These are phyloP conservation scores for Xylaria sp. DNA, from an alignment of 2,329 filamentous ascomycete genomes.

Conservation along the genomic window DNA sequence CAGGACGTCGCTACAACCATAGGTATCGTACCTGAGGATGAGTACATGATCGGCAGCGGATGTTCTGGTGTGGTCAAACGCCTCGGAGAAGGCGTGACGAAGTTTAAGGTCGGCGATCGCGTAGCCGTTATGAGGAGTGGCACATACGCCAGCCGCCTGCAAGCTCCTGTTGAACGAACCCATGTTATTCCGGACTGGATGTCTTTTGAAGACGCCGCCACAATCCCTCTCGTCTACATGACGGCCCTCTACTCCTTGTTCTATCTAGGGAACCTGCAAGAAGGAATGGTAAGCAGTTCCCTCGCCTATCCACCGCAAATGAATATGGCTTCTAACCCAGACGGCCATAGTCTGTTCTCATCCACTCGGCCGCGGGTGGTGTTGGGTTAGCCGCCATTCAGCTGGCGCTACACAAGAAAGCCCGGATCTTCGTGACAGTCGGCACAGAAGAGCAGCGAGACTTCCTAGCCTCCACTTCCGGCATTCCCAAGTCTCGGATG, in stretches of 20 bases:
- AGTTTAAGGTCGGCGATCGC: too few species aligned
- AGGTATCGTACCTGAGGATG: too few species aligned
- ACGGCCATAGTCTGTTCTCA: constrained; percentile 35
- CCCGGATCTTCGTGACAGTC: constrained; percentile 39
- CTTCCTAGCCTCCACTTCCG: constrained; percentile 45
- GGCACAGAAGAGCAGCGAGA: constrained; percentile 41
- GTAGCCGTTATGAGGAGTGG: background rate
- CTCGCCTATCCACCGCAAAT: too few species aligned
- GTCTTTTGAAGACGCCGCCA: constrained; percentile 50
- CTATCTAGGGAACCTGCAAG: constrained; percentile 44
- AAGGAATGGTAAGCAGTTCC: constrained; percentile 29
- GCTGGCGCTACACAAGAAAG: constrained; percentile 24
- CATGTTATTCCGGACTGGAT: constrained; percentile 48
- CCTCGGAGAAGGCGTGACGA: too few species aligned
- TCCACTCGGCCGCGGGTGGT: constrained; percentile 37
- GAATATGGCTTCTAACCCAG: too few species aligned
- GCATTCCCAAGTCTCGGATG: constrained; percentile 49
- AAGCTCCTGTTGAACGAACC: background rate
- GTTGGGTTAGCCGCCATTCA: constrained; percentile 35
- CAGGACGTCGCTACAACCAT: too few species aligned
- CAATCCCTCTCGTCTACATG: constrained; percentile 49
- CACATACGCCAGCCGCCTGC: constrained; percentile 39
- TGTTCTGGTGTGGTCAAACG: too few species aligned
- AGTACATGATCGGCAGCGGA: too few species aligned
- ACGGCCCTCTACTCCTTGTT: constrained; percentile 49